Percentiles rank a stretch among this genome's conserved stretches.
phyloP scores from a whole-genome alignment of 139 green algal genomes.

The Nannochloris sp. region DNA sequence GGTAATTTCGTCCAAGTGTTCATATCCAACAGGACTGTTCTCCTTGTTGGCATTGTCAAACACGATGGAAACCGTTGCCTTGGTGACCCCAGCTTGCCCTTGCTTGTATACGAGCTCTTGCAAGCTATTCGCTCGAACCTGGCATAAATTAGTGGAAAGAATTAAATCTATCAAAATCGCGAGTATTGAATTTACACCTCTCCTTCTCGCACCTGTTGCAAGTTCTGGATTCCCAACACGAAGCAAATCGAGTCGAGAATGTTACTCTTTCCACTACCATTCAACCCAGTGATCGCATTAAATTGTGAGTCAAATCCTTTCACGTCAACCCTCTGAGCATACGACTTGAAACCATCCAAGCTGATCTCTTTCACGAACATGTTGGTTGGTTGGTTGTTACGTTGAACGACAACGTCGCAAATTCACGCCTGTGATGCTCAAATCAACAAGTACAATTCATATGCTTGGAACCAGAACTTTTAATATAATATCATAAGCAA shows the following conservation, averaged over 20 bases:
- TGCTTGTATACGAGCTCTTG: conserved; percentile 99
- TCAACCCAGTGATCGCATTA: conserved; percentile 98
- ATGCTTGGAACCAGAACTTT: too few relatives aligned
- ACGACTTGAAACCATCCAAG: conserved; percentile 99
- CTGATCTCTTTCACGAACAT: conserved; percentile 96
- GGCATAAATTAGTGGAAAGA: conserved; percentile 3
- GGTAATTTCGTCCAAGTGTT: conserved; percentile 87
- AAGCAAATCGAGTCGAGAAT: conserved; percentile 99
- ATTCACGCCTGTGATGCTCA: too few relatives aligned
- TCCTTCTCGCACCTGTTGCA: conserved; percentile 57
- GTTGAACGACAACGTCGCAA: too few relatives aligned
- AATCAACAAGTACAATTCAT: too few relatives aligned
- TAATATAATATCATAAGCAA: too few relatives aligned
- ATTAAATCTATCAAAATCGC: not conserved
- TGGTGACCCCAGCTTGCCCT: conserved; percentile 93
- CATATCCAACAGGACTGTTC: conserved; percentile 74
- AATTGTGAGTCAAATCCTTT: conserved; percentile 85
- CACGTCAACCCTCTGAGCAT: conserved; percentile 80
- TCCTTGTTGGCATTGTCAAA: conserved; percentile 89
- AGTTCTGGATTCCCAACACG: conserved; percentile 93
- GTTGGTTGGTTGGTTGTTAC: not conserved
- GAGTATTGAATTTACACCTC: not conserved
- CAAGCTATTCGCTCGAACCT: conserved; percentile 86
- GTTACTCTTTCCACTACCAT: conserved; percentile 97
- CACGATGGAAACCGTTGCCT: conserved; percentile 92